These are phyloP conservation scores for Rhizopogon vesiculosus DNA, from an alignment of 768 basidiomycete genomes.

Conservation along the genomic window DNA sequence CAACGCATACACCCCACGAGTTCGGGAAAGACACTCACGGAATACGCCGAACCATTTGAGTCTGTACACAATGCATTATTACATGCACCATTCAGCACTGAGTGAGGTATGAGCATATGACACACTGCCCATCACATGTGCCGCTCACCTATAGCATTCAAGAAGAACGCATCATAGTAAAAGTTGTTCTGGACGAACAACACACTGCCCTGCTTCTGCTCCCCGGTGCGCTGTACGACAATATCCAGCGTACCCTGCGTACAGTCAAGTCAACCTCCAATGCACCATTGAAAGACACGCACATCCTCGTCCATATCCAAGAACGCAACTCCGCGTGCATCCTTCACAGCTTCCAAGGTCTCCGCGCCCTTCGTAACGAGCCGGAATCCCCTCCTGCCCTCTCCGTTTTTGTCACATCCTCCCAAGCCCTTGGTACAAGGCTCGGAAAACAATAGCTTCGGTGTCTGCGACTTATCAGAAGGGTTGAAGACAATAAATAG, in stretches of 20 bases:
- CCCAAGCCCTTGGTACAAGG: constrained; percentile 51
- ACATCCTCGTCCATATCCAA: constrained; percentile 96
- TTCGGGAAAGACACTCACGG: constrained; percentile 46
- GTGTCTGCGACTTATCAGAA: constrained; percentile 39
- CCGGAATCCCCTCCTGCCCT: constrained; percentile 61
- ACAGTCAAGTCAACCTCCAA: neutral
- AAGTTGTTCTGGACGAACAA: constrained; percentile 94
- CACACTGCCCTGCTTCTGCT: constrained; percentile 55
- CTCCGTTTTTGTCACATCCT: constrained; percentile 51
- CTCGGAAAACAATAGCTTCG: constrained; percentile 59
- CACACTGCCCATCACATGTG: neutral
- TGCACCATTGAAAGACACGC: constrained; percentile 24
- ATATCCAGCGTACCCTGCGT: constrained; percentile 84
- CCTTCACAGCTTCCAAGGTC: constrained; percentile 59
- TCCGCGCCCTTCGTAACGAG: constrained; percentile 55
- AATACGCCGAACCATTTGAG: constrained; percentile 61
- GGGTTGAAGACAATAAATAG: constrained; percentile 50
- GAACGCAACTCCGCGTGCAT: constrained; percentile 76
- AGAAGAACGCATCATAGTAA: constrained; percentile 98
- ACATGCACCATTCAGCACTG: constrained; percentile 93
- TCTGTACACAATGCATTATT: constrained; percentile 72
- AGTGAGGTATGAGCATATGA: constrained; percentile 1
- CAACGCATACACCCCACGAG: neutral
- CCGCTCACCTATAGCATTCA: constrained; percentile 85
- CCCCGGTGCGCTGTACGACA: constrained; percentile 81